Conservation (phyloP, 805 yeast genomes). For the Starmerella khaoyaiensis region DNA sequence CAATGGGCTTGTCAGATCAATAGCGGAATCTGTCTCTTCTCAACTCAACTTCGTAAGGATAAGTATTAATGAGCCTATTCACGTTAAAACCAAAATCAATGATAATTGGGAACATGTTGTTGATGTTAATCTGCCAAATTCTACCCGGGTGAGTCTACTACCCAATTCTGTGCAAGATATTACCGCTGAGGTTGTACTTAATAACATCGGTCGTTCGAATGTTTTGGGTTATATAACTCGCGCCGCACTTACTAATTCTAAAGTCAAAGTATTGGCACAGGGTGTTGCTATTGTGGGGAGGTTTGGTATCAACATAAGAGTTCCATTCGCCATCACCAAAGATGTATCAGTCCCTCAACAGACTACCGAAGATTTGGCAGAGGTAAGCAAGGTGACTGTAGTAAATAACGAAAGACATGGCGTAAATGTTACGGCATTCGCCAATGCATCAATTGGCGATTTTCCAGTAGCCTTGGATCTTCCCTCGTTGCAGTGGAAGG, state of each 20-base stretch:
- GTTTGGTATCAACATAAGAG: slow-evolving; percentile 14
- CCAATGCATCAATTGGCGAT: slow-evolving; percentile 7
- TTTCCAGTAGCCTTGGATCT: slow-evolving; percentile 17
- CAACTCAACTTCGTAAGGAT: slow-evolving; percentile 5
- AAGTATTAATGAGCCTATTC: slow-evolving; percentile 7
- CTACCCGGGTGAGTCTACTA: neutral
- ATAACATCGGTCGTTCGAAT: slow-evolving; percentile 17
- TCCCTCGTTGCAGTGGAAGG: slow-evolving; percentile 25
- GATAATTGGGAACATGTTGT: slow-evolving; percentile 8
- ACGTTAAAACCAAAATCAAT: neutral
- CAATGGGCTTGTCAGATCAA: neutral
- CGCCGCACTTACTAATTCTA: slow-evolving; percentile 4
- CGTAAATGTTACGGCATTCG: slow-evolving; percentile 10
- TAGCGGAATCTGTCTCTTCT: neutral
- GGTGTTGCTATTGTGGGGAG: slow-evolving; percentile 10
- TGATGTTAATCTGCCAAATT: neutral
- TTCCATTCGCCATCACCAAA: slow-evolving; percentile 7
- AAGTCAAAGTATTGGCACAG: slow-evolving; percentile 7
- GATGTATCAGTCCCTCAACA: slow-evolving; percentile 8
- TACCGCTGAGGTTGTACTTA: slow-evolving; percentile 2
- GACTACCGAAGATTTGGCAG: slow-evolving; percentile 12
- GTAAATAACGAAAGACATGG: neutral
- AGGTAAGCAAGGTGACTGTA: slow-evolving; percentile 7
- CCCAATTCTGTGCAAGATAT: slow-evolving; percentile 1
- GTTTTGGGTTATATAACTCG: slow-evolving; percentile 9